Base-by-base conservation (phyloP, 2,329 filamentous ascomycete genomes). In the Colletotrichum nymphaeae region DNA sequence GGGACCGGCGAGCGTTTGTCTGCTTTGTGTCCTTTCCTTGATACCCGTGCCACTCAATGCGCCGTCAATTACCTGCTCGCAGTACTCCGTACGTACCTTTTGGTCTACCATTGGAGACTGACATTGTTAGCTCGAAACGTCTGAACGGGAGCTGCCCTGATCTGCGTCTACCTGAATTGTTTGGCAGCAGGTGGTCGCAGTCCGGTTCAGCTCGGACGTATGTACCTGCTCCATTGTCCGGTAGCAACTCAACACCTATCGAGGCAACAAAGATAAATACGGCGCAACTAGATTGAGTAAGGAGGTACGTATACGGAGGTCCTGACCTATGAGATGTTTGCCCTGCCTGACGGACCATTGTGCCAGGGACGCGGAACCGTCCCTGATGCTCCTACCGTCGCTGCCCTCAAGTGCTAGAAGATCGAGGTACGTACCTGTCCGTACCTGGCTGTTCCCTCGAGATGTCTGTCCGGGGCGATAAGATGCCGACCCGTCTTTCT, bases 401-500 rank as follows among this genome's bases (percentile, higher is more conserved):
- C 35, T 11, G 32, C 32, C 22, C 52, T 35, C 32, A 35, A 12
- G 32, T 7, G 32, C 22, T 30, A 26, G 57, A n/a, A 1, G 22
- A 19, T 24, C 14, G 14, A 14, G 16, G n/a, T 67, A 60, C 53
- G 56, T 60, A 52, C 12, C 19, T 46, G 6, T 9, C 4, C 42
- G 19, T 49, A 49, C 42, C 19, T 49, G 16, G 42, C 19, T 49
- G 9, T 67, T 26, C 37, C 14, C 24, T 42, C 66, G 56, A 56
- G 26, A 59, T 5, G 56, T 57, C 65, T 62, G 60, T 70, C 70
- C 56, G 60, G 60, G 60, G 70, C 70, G 56, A 66, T 32, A 42
- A 57, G 60, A 37, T 73, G 56, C 67, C 67, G 56, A 70, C 30
- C 62, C 67, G 67, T 62, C 56, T 62, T 52, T 57, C 56, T 32